Evolutionary conservation across 306 rosid genomes (phyloP).

Genomic region (Fragaria ananassa): DNA sequence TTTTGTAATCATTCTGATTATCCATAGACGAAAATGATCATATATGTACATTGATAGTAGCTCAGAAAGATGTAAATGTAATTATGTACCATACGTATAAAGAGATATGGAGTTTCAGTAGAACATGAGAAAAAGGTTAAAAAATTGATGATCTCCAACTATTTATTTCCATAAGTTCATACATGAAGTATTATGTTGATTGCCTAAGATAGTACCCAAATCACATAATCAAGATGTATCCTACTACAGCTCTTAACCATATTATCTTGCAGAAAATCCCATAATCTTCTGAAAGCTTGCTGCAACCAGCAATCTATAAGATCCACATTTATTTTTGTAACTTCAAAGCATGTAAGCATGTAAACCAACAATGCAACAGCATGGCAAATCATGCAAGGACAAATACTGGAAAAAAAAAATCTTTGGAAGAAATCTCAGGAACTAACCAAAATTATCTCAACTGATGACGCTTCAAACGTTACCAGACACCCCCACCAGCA

Average conservation of each 20-base stretch:
- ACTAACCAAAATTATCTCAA: conserved; percentile 2
- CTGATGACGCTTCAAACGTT: not conserved
- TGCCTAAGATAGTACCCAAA: not conserved
- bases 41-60: conserved; percentile 25
- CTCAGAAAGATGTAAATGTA: conserved; percentile 43
- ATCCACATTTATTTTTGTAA: not conserved
- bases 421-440: not conserved
- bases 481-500: conserved; percentile 4
- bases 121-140: conserved; percentile 5
- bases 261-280: not conserved
- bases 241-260: not conserved
- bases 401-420: not conserved
- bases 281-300: not conserved
- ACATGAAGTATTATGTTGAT: not conserved
- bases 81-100: conserved; percentile 20
- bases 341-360: not conserved
- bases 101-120: conserved; percentile 15
- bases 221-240: not conserved
- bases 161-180: not conserved
- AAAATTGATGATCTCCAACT: not conserved
- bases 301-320: not conserved
- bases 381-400: not conserved
- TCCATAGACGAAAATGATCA: conserved; percentile 18
- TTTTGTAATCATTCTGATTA: conserved; percentile 37
- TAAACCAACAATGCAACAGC: not conserved